Percentiles rank a stretch among this genome's conserved stretches.
phyloP scores from a whole-genome alignment of 2,329 filamentous ascomycete species.

The Clarireedia monteithiana region DNA sequence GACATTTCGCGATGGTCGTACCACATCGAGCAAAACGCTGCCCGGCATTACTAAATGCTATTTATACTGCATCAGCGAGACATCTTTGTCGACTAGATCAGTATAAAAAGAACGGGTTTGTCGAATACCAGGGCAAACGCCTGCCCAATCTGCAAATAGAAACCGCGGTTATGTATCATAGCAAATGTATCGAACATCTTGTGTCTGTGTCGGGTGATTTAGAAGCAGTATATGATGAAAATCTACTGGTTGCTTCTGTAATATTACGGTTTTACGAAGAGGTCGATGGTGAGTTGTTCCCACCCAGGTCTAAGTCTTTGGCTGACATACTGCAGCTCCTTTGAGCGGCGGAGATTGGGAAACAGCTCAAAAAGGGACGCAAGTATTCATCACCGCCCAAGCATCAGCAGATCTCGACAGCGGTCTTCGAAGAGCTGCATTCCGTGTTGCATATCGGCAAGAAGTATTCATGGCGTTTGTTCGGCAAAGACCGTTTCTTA shows the following conservation, averaged over 20 bases:
- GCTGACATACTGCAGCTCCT: constrained; percentile 12
- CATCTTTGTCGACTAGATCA: constrained; percentile 29
- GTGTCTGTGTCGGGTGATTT: constrained; percentile 32
- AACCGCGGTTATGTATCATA: constrained; percentile 35
- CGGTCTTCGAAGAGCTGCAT: constrained; percentile 36
- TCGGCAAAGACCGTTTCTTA: constrained; percentile 32
- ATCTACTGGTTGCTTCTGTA: constrained; percentile 32
- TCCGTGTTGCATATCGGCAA: constrained; percentile 41
- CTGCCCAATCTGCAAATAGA: constrained; percentile 29
- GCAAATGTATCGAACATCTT: constrained; percentile 34
- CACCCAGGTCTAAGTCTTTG: neutral
- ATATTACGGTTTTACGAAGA: constrained; percentile 35
- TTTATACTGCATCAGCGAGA: constrained; percentile 32
- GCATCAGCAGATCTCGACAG: constrained; percentile 27
- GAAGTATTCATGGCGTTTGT: constrained; percentile 40
- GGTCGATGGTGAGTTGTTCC: constrained; percentile 28
- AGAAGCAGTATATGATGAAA: constrained; percentile 32
- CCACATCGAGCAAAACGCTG: constrained; percentile 34
- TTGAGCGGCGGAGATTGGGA: constrained; percentile 19
- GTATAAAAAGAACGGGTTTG: constrained; percentile 22
- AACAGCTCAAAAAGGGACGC: constrained; percentile 16
- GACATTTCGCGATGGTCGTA: constrained; percentile 35
- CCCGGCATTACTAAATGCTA: constrained; percentile 30
- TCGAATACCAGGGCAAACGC: constrained; percentile 17
- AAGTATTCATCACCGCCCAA: constrained; percentile 22